These are phyloP conservation scores for Dianthus caryophyllus DNA, from an alignment of 148 eudicot genomes.

Conservation along the genomic window DNA sequence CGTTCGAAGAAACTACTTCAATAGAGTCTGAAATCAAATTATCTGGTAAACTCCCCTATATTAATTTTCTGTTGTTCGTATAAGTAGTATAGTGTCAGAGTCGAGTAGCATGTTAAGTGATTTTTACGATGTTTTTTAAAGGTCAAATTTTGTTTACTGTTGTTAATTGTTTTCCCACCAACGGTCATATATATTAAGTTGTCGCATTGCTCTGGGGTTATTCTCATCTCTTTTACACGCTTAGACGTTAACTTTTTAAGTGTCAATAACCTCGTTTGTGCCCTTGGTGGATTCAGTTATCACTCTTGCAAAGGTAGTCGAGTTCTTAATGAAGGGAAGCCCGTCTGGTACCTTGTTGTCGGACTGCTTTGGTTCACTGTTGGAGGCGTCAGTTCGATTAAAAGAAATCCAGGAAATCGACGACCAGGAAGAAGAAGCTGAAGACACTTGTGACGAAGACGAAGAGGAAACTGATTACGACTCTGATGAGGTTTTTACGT, in stretches of 20 bases:
- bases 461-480: conserved; percentile 38
- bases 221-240: conserved; percentile 1
- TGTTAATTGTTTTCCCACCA: neutral
- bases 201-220: neutral
- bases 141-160: too few species aligned
- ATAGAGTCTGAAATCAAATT: conserved; percentile 62
- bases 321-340: conserved; percentile 37
- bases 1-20: conserved; percentile 34
- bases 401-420: conserved; percentile 50
- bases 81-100: neutral
- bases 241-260: neutral
- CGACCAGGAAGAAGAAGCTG: conserved; percentile 36
- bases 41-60: conserved; percentile 29
- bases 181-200: neutral
- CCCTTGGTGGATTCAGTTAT: conserved; percentile 38
- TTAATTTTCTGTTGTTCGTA: neutral
- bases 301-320: conserved; percentile 54
- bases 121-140: neutral
- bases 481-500: conserved; percentile 45
- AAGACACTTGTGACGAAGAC: conserved; percentile 4
- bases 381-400: conserved; percentile 51
- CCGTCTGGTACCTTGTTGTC: conserved; percentile 31
- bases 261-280: neutral
- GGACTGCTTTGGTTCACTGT: conserved; percentile 50
- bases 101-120: neutral